Percentiles rank a stretch among this genome's conserved stretches.
Evolutionary conservation across 352 stramenopile genomes (phyloP).

Genomic region (Phytopythium ostracodes): DNA sequence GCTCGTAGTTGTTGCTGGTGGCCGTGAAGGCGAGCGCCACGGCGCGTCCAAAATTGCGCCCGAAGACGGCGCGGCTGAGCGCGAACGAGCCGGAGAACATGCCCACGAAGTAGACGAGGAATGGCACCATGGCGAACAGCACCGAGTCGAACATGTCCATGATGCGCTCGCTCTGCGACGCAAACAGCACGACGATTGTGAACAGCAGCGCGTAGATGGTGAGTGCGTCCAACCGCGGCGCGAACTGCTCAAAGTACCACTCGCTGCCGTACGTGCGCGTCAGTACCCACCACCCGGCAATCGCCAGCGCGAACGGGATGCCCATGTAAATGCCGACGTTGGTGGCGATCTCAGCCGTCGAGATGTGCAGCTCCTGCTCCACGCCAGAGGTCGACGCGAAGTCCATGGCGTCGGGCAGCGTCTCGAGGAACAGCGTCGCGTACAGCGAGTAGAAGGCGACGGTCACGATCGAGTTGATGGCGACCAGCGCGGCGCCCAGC

Average conservation of each 20-base stretch:
- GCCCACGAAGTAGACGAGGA: conserved; percentile 57
- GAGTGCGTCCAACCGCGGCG: conserved; percentile 33
- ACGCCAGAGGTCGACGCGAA: conserved; percentile 18
- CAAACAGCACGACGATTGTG: conserved; percentile 71
- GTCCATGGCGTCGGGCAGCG: conserved; percentile 33
- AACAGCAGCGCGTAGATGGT: conserved; percentile 61
- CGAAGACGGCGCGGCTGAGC: conserved; percentile 23
- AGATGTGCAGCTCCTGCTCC: conserved; percentile 32
- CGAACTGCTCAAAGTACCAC: conserved; percentile 53
- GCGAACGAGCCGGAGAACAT: conserved; percentile 54
- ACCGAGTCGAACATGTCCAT: conserved; percentile 46
- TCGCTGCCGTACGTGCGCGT: conserved; percentile 26
- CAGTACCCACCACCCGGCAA: conserved; percentile 32
- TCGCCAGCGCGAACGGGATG: conserved; percentile 49
- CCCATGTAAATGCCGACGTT: conserved; percentile 74
- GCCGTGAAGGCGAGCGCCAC: conserved; percentile 64
- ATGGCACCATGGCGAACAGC: conserved; percentile 49
- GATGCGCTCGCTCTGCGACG: conserved; percentile 64
- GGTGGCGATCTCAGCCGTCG: conserved; percentile 32
- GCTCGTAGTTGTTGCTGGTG: conserved; percentile 87
- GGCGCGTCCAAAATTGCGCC: conserved; percentile 41
- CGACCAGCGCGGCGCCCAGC: conserved; percentile 66
- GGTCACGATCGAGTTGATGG: conserved; percentile 61
- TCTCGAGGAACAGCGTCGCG: conserved; percentile 44
- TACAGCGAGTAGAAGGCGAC: conserved; percentile 65